Base-by-base conservation (phyloP, 1,139 yeast species). In the Zhuliangozyma parablackwelliae region DNA sequence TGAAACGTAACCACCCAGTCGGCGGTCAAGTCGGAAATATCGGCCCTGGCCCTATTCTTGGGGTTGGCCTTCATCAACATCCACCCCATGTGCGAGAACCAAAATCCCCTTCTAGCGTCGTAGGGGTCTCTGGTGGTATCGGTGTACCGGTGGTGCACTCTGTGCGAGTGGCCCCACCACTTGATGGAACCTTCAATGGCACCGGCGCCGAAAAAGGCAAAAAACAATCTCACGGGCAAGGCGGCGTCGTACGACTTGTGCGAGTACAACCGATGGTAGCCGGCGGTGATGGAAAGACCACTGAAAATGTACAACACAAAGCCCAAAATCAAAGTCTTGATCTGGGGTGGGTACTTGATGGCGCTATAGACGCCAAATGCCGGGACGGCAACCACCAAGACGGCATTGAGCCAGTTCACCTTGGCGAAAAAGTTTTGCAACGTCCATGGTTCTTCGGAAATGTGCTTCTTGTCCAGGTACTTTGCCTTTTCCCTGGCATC, bases 161-260 rank as follows among this genome's bases (percentile, higher is more conserved):
- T 82, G 71, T 92, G 98, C 39, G 94, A 84, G 61, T 92, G 96
- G 38, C 94, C 82, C 98, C 98, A 92, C 98, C 98, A 94, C 68
- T 92, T 89, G 62, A 90, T 83, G 35, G 97, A 89, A 49, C 98
- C 98, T 67, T 92, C 95, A 41, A 88, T 89, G 40, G 97, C 87
- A 39, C 96, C 95, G 32, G 96, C 94, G 41, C 98, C 98, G 49
- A 85, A 84, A 33, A 88, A 67, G 31, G 96, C 95, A 53, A 75
- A 82, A 51, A 84, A 74, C 32, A 87, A 48, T 48, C 84, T 75
- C 34, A 88, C 75, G 7, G 95, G 92, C 51, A 71, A 57, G 36
- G 73, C 70, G 32, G 94, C 97, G 41, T 76, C 76, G 64, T 86
- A 92, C 20, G 97, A 72, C 56, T 92, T 82, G 69, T 92, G 98